Evolutionary conservation across 2,329 filamentous ascomycete species (phyloP).

Genomic region (Pestalotiopsis sp.): DNA sequence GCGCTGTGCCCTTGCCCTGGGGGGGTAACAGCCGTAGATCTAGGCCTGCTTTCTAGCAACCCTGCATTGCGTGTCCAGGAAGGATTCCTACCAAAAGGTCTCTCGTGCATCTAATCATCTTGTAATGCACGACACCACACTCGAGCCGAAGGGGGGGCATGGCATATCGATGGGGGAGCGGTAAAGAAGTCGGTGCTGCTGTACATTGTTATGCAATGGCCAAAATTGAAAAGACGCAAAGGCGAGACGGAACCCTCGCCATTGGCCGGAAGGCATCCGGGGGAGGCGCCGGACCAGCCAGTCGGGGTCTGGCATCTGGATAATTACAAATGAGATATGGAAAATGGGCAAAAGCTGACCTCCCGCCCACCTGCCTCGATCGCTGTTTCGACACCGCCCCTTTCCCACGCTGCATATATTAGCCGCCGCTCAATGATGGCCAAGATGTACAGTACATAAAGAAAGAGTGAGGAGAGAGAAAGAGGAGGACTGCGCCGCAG

Average conservation of each 20-base stretch:
- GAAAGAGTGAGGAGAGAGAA: background rate
- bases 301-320: background rate
- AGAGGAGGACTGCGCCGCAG: background rate
- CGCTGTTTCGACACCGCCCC: background rate
- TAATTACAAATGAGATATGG: background rate
- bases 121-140: too few relatives aligned
- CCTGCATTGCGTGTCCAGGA: too few relatives aligned
- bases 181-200: too few relatives aligned
- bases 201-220: too few relatives aligned
- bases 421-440: background rate
- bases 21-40: background rate
- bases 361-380: background rate
- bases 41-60: background rate
- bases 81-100: background rate
- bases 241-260: too few relatives aligned
- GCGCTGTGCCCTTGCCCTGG: background rate
- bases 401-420: background rate
- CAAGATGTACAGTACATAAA: background rate
- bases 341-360: background rate
- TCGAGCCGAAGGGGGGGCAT: too few relatives aligned
- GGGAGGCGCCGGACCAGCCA: too few relatives aligned
- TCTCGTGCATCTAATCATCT: background rate
- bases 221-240: too few relatives aligned
- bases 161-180: too few relatives aligned
- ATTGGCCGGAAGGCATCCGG: too few relatives aligned